Percentiles rank a stretch among this genome's conserved stretches.
These are phyloP conservation scores for Chaetomium tenue DNA, from an alignment of 495 filamentous ascomycete species.

Conservation along the genomic window DNA sequence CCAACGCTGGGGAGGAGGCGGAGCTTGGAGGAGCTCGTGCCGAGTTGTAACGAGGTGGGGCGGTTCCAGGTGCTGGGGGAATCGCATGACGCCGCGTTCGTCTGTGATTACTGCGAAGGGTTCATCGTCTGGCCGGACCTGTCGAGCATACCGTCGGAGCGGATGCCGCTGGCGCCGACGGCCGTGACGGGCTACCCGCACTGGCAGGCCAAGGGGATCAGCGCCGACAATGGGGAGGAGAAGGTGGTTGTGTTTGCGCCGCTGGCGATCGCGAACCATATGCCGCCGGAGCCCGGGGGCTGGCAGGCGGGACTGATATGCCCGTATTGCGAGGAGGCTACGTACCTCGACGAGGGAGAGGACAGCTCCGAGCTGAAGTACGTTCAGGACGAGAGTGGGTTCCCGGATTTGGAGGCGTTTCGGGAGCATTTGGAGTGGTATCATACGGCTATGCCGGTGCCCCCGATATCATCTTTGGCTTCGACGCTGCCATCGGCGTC, in stretches of 20 bases:
- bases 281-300: slow-evolving; percentile 42
- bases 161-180: slow-evolving; percentile 26
- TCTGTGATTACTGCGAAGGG: slow-evolving; percentile 53
- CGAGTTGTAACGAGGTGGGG: slow-evolving; percentile 42
- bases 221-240: slow-evolving; percentile 30
- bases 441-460: slow-evolving; percentile 40
- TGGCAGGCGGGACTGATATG: slow-evolving; percentile 46
- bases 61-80: slow-evolving; percentile 42
- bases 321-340: slow-evolving; percentile 50
- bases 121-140: slow-evolving; percentile 50
- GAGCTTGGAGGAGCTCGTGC: slow-evolving; percentile 40
- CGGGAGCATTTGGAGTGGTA: slow-evolving; percentile 50
- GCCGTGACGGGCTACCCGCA: slow-evolving; percentile 29
- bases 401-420: slow-evolving; percentile 41
- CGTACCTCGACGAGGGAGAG: slow-evolving; percentile 47
- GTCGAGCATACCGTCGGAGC: slow-evolving; percentile 39
- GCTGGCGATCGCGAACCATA: slow-evolving; percentile 50
- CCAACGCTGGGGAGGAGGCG: background rate
- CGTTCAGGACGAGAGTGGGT: slow-evolving; percentile 44
- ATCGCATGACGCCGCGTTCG: slow-evolving; percentile 46
- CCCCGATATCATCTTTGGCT: slow-evolving; percentile 27
- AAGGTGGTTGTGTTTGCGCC: slow-evolving; percentile 50
- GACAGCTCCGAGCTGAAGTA: slow-evolving; percentile 44
- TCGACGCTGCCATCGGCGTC: slow-evolving; percentile 19
- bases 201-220: slow-evolving; percentile 32